A percentile compares a stretch with the other conserved stretches of the same genome.
Evolutionary conservation across 2,329 filamentous ascomycete genomes (phyloP).

Genomic region (Talaromyces sp.): DNA sequence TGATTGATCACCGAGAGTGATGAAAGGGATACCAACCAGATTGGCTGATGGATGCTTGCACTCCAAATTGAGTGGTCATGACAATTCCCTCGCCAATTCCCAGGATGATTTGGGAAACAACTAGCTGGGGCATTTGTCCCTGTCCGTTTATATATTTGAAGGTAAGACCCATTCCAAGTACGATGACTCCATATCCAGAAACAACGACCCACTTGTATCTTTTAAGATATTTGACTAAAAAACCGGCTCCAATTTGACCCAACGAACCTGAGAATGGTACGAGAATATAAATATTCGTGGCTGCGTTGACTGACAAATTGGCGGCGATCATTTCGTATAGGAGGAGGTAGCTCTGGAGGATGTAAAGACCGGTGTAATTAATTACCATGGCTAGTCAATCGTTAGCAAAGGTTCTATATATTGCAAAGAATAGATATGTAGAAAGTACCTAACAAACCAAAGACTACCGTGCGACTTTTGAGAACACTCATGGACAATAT

Average conservation of each 20-base stretch:
- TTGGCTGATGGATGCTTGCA: slow-evolving; percentile 3
- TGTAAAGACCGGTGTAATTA: slow-evolving; percentile 4
- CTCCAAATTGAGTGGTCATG: slow-evolving; percentile 5
- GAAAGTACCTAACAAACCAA: slow-evolving; percentile 1
- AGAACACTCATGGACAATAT: slow-evolving; percentile 1
- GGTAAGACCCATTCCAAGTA: slow-evolving; percentile 4
- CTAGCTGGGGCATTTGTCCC: slow-evolving; percentile 1
- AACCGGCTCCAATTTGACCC: neutral
- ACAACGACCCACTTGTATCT: slow-evolving; percentile 7
- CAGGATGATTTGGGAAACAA: slow-evolving; percentile 3
- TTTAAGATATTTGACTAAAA: slow-evolving; percentile 5
- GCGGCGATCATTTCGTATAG: slow-evolving; percentile 4
- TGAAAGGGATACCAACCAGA: neutral
- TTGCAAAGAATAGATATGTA: no score
- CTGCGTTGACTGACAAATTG: slow-evolving; percentile 4
- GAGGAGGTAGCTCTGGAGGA: slow-evolving; percentile 5
- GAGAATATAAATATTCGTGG: slow-evolving; percentile 4
- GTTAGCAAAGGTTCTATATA: neutral
- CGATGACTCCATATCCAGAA: slow-evolving; percentile 4
- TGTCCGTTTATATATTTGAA: slow-evolving; percentile 6
- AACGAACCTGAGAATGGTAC: slow-evolving; percentile 6
- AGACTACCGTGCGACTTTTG: slow-evolving; percentile 3
- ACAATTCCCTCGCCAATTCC: slow-evolving; percentile 3
- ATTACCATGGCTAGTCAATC: neutral
- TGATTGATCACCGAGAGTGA: neutral